These are phyloP conservation scores for Phaeotremella skinneri DNA, from an alignment of 768 basidiomycete species.

Conservation along the genomic window DNA sequence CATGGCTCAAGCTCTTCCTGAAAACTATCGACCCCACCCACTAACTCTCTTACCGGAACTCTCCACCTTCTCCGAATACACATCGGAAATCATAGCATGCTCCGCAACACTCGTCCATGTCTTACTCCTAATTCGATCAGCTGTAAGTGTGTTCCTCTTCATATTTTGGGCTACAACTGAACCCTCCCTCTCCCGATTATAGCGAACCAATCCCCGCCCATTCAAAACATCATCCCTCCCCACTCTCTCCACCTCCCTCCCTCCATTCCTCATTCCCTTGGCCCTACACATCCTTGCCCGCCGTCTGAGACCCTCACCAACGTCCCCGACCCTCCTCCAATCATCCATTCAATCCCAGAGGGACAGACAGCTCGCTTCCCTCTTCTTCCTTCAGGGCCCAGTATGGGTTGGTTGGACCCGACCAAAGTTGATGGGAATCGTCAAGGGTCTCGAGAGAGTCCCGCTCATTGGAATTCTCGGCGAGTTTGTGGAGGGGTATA, in stretches of 20 bases:
- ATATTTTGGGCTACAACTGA: too few species aligned
- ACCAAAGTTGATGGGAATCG: conserved; percentile 38
- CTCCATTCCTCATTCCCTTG: conserved; percentile 65
- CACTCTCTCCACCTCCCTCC: conserved; percentile 55
- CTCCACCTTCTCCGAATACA: conserved; percentile 16
- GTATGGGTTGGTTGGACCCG: conserved; percentile 62
- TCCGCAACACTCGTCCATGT: conserved; percentile 26
- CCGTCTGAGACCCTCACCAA: conserved; percentile 66
- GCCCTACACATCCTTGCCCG: conserved; percentile 71
- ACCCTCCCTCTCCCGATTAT: too few species aligned
- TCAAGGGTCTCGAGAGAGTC: conserved; percentile 30
- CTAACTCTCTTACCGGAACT: conserved; percentile 33
- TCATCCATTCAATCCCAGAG: conserved; percentile 65
- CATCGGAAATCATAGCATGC: conserved; percentile 31
- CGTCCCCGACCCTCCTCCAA: conserved; percentile 59
- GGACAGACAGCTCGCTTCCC: conserved; percentile 75
- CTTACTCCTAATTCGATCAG: conserved; percentile 20
- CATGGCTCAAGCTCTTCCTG: conserved; percentile 22
- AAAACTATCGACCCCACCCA: conserved; percentile 28
- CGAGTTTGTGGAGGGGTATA: conserved; percentile 45
- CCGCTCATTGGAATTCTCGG: conserved; percentile 43
- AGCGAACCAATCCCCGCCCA: conserved; percentile 23
- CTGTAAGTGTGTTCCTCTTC: conserved; percentile 12
- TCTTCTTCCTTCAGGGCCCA: conserved; percentile 75
- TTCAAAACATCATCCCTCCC: conserved; percentile 45